Evolutionary conservation across 2,329 filamentous ascomycete genomes (phyloP).

Genomic region (Helotiales sp.): DNA sequence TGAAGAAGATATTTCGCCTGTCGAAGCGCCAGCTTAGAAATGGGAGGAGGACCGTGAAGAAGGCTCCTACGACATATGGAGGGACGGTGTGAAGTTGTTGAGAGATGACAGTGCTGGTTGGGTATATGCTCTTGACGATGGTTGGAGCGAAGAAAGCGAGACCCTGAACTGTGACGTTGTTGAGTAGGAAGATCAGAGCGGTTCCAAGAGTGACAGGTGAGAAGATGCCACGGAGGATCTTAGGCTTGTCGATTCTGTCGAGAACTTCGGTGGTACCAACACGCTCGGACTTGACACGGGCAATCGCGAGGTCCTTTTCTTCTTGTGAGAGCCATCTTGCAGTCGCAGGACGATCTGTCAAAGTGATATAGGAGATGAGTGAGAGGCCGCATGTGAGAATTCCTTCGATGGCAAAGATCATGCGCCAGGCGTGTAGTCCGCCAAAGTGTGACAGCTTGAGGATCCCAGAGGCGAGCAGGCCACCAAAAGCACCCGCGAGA

Average conservation of each 20-base stretch:
- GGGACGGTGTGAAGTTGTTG: conserved; percentile 72
- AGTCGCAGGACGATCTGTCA: conserved; percentile 69
- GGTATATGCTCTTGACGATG: conserved; percentile 69
- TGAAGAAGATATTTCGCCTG: conserved; percentile 59
- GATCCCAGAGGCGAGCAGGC: conserved; percentile 64
- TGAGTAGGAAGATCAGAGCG: conserved; percentile 44
- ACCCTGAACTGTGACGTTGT: conserved; percentile 67
- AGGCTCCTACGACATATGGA: conserved; percentile 67
- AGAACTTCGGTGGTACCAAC: conserved; percentile 62
- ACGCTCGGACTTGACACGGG: conserved; percentile 68
- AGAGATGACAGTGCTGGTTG: conserved; percentile 52
- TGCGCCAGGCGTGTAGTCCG: conserved; percentile 58
- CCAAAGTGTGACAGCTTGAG: conserved; percentile 56
- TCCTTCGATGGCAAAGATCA: conserved; percentile 74
- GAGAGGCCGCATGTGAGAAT: conserved; percentile 59
- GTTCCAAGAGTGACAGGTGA: conserved; percentile 61
- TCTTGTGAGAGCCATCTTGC: conserved; percentile 65
- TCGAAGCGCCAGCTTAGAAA: conserved; percentile 62
- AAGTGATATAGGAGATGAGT: conserved; percentile 60
- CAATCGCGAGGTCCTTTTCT: conserved; percentile 66
- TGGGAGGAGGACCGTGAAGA: conserved; percentile 64
- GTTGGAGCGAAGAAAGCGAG: conserved; percentile 71
- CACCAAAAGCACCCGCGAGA: conserved; percentile 70
- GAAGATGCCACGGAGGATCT: conserved; percentile 61
- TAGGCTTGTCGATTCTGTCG: conserved; percentile 60